Evolutionary conservation across 352 stramenopile genomes (phyloP).

Genomic region (Phytophthora macrochlamydospora): DNA sequence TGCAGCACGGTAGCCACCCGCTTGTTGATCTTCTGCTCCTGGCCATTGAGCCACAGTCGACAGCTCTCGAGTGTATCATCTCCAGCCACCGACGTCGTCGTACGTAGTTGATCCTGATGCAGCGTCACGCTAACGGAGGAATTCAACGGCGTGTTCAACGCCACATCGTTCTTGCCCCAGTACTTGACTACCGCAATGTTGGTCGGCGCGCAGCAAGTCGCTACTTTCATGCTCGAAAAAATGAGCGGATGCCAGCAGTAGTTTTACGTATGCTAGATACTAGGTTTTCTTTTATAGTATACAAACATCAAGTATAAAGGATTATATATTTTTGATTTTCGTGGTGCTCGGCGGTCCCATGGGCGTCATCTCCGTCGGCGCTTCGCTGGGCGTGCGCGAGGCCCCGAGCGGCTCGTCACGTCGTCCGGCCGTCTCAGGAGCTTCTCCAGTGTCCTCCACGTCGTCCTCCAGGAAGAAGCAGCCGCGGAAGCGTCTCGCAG

Average conservation of each 20-base stretch:
- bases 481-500: constrained; percentile 22
- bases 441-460: constrained; percentile 1
- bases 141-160: constrained; percentile 97
- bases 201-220: constrained; percentile 93
- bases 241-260: background rate
- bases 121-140: constrained; percentile 97
- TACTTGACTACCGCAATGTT: constrained; percentile 99
- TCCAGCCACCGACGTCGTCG: constrained; percentile 93
- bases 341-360: constrained; percentile 24
- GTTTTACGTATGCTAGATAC: no score
- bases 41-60: constrained; percentile 97
- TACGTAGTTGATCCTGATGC: constrained; percentile 92
- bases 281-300: background rate
- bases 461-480: constrained; percentile 23
- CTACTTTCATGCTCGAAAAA: constrained; percentile 44
- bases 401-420: constrained; percentile 2
- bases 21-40: constrained; percentile 81
- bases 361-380: constrained; percentile 82
- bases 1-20: constrained; percentile 80
- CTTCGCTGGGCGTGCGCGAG: constrained; percentile 71
- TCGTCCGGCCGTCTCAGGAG: background rate
- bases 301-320: background rate
- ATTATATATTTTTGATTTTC: no score
- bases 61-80: constrained; percentile 78
- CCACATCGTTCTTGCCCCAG: constrained; percentile 95